These are phyloP conservation scores for Cytospora piceae DNA, from an alignment of 2,329 filamentous ascomycete genomes.

Conservation along the genomic window DNA sequence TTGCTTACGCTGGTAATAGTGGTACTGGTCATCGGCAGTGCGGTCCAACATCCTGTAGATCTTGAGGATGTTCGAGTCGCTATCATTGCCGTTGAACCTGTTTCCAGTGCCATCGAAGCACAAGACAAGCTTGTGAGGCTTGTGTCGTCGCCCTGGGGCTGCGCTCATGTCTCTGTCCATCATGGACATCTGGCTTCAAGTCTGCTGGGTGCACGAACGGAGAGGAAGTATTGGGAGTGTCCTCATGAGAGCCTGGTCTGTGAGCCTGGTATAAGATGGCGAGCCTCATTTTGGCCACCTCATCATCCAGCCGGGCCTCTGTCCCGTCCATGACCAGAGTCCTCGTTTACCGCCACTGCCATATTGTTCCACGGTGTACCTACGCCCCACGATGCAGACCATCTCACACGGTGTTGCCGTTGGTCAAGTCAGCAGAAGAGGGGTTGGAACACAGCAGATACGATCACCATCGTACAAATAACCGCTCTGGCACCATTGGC, in stretches of 20 bases:
- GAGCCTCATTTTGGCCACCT: background rate
- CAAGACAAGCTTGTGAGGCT: slow-evolving; percentile 55
- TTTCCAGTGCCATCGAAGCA: slow-evolving; percentile 69
- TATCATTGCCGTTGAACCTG: slow-evolving; percentile 65
- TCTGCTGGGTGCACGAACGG: slow-evolving; percentile 7
- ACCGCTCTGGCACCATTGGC: background rate
- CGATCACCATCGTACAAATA: slow-evolving; percentile 8
- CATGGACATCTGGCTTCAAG: background rate
- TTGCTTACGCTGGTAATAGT: slow-evolving; percentile 64
- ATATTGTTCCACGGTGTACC: background rate
- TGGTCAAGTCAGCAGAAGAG: background rate
- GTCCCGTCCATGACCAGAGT: background rate
- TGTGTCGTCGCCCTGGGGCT: slow-evolving; percentile 17
- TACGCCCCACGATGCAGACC: background rate
- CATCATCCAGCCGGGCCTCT: background rate
- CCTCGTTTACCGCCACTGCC: slow-evolving; percentile 3
- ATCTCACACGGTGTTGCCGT: slow-evolving; percentile 3
- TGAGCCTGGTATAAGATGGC: slow-evolving; percentile 7
- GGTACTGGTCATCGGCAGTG: slow-evolving; percentile 62
- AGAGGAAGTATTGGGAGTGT: slow-evolving; percentile 1
- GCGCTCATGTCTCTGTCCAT: slow-evolving; percentile 10
- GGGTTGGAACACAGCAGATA: slow-evolving; percentile 8
- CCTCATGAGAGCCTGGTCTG: background rate
- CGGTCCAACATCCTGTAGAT: slow-evolving; percentile 73
- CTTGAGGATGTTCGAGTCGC: slow-evolving; percentile 69